These are phyloP conservation scores for Teratosphaeria destructans DNA, from an alignment of 2,329 filamentous ascomycete species.

Conservation along the genomic window DNA sequence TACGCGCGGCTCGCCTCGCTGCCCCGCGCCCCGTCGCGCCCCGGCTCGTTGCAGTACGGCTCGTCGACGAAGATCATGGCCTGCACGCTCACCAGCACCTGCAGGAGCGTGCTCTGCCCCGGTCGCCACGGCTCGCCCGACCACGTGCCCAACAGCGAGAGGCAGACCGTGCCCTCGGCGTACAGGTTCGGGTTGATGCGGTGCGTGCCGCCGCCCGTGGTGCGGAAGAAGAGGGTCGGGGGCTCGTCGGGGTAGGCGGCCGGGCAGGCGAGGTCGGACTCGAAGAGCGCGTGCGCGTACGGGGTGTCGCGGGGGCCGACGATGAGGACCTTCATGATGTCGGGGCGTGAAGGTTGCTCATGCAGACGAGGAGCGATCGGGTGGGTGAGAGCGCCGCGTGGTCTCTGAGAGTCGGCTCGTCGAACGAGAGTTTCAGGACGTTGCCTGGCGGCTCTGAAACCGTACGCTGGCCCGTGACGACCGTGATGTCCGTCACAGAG, in stretches of 20 bases:
- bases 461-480: conserved; percentile 25
- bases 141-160: conserved; percentile 51
- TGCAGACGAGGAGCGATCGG: conserved; percentile 18
- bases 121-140: conserved; percentile 46
- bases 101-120: conserved; percentile 43
- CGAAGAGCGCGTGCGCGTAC: conserved; percentile 49
- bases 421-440: conserved; percentile 28
- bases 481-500: conserved; percentile 19
- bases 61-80: conserved; percentile 46
- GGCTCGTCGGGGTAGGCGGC: conserved; percentile 38
- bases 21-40: background rate
- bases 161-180: conserved; percentile 43
- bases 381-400: conserved; percentile 7
- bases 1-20: conserved; percentile 9
- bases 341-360: conserved; percentile 32
- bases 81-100: conserved; percentile 45
- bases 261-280: conserved; percentile 45
- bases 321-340: conserved; percentile 48
- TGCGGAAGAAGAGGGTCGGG: conserved; percentile 45
- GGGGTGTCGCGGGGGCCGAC: conserved; percentile 48
- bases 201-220: conserved; percentile 36
- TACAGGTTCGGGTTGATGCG: conserved; percentile 53
- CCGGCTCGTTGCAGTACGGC: conserved; percentile 47
- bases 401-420: conserved; percentile 1
- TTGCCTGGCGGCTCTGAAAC: conserved; percentile 26